Base-by-base conservation (phyloP, 1,139 yeast species). In the Kodamaea arcana region DNA sequence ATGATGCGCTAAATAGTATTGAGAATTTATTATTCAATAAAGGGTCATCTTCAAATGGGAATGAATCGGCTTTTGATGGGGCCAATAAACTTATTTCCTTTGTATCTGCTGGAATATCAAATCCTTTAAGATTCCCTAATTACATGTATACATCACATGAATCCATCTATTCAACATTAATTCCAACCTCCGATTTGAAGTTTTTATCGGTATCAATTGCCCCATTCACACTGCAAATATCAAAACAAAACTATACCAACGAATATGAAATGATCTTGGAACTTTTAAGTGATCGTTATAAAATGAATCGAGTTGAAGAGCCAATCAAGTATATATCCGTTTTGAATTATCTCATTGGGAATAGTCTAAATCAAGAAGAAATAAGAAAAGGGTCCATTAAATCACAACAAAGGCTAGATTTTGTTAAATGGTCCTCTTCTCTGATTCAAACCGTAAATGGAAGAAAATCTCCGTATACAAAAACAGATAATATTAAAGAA, bases 101-200 rank as follows among this genome's bases (percentile, higher is more conserved):
- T 14, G 88, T 86, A 9, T 77, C 88, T 68, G 81, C 95, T 1
- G 81, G 92, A 1, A 66, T 87, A 3, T 86, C 97, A 2, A 85
- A 90, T 43, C 87, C 97, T 0, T 62, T 92, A 27, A 68, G 98
- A 44, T 92, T 86, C 55, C 98, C 98, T 3, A 83, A 94, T 32
- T 88, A 88, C 58, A 80, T 88, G 76, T 92, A 85, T 67, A 84
- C 84, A 48, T 88, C 95, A 13, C 65, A 84, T 46, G 87, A 90
- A 31, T 82, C 95, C 33, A 80, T 92, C 13, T 62, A 88, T 39
- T 82, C 97, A 1, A 78, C 94, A 1, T 62, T 94, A 43, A 76
- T 92, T 3, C 97, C 97, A 1, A 81, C 90, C 0, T 95, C 97
- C 1, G 87, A 86, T 35, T 69, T 90, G 46, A 96, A 92, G 58